Base-by-base conservation (phyloP, 73 alveolate species). In the Paramecium tetraurelia region DNA sequence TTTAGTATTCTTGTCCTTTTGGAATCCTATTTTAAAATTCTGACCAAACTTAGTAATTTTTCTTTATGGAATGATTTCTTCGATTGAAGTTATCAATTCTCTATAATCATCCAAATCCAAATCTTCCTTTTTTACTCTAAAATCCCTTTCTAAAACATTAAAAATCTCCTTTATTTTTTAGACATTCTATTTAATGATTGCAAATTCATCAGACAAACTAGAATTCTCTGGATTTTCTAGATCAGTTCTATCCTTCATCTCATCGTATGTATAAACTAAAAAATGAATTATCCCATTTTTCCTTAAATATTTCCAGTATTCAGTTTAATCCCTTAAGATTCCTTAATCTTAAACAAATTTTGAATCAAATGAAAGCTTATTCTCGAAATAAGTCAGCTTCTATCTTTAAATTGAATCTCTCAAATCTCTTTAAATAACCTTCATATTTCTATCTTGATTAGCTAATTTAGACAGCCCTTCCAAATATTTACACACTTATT, bases 241-340 rank as follows among this genome's bases (percentile, higher is more conserved):
- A 43, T 46, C 90, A 12, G 75, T 40, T 33, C 80, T 43, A 70
- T 89, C 94, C 6, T 59, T 89, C 80, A 70, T 70, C n/a, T 89
- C 94, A 46, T 89, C 94, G 29, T 63, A 89, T 24, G 92, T 89
- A 29, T 43, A 77, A 70, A 89, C 87, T 70, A 89, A 22, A 44
- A 89, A 89, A 35, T 89, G 94, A 27, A 89, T 44, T 41, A 89
- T 40, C 18, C 92, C 94, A 48, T 89, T 83, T 50, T 89, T 89
- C 20, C 86, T 70, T 8, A 89, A 24, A 38, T 89, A 89, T 22
- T 43, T 71, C 94, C 94, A 89, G 71, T 41, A 89, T 44, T 89
- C 94, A 70, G 85, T 71, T 24, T 16, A 21, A 89, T 89, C 94
- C 31, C 77, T 69, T 24, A 72, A 63, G 7, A 89, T 89, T 1